phyloP scores from a whole-genome alignment of 2,329 filamentous ascomycete genomes.

The Zasmidium cellare region DNA sequence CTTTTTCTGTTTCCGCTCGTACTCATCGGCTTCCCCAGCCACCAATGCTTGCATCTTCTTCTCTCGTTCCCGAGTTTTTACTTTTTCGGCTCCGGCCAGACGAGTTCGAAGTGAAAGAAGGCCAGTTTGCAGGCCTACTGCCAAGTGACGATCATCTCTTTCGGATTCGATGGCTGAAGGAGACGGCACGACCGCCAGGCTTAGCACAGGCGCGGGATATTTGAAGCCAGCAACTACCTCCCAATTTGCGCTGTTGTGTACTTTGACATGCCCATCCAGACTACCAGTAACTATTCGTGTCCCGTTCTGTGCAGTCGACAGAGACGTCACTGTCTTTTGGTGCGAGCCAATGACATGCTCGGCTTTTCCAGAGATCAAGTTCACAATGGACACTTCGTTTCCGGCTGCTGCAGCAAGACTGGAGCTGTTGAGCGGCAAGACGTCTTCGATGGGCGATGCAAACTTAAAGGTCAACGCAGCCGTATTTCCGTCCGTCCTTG shows the following conservation, averaged over 20 bases:
- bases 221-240: constrained; percentile 95
- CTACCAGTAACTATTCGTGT: constrained; percentile 82
- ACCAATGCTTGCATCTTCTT: constrained; percentile 83
- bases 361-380: constrained; percentile 87
- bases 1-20: constrained; percentile 70
- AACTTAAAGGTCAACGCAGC: constrained; percentile 94
- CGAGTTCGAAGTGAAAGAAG: constrained; percentile 87
- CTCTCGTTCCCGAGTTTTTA: constrained; percentile 71
- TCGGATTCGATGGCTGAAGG: constrained; percentile 49
- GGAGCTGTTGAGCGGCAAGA: constrained; percentile 85
- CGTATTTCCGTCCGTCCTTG: constrained; percentile 65
- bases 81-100: constrained; percentile 79
- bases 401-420: constrained; percentile 82
- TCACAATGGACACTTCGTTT: constrained; percentile 85
- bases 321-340: constrained; percentile 93
- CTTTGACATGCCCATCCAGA: constrained; percentile 93
- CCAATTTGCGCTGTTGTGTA: constrained; percentile 93
- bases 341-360: constrained; percentile 87
- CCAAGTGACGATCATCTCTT: constrained; percentile 85
- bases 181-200: constrained; percentile 72
- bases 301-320: constrained; percentile 78
- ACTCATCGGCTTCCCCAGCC: constrained; percentile 73
- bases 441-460: constrained; percentile 79
- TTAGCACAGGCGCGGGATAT: constrained; percentile 87
- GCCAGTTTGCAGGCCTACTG: constrained; percentile 91